Base-by-base conservation (phyloP, 148 eudicot genomes). In the Persicaria maculosa region DNA sequence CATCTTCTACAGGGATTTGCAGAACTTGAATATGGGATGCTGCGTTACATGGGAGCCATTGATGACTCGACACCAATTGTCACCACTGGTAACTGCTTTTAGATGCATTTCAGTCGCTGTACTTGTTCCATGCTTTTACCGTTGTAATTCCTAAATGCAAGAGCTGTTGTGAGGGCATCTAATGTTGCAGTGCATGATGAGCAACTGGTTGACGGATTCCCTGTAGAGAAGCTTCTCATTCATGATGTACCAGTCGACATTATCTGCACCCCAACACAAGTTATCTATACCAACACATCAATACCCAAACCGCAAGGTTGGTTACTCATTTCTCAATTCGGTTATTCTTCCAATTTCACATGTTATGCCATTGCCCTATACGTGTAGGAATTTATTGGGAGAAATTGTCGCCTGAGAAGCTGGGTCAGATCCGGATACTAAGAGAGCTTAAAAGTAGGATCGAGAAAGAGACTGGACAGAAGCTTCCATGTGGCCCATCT, bases 21-120 rank as follows among this genome's bases (percentile, higher is more conserved):
- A 31, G 98, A 93, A 81, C 90, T 93, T 77, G 98, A 93, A 88
- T 93, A 91, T 77, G 98, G 97, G 22, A 93, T 93, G 98, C 80
- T 93, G 76, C 88, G 97, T 25, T 91, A 91, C 87, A 93, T 91
- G 97, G 91, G 91, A 47, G 93, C 97, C 71, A 93, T 93, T 67
- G 97, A 93, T 81, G 97, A 91, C 79, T 81, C 88, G 47, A 93
- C 97, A 25, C 93, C 90, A 80, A 80, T 93, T 75, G 86, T 93
- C 62, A 93, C 98, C 53, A 89, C 98, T 52, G 93, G 98, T 91
- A 81, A 71, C 20, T 7, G 19, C 65, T 71, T 10, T 14, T 72
- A 9, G 43, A 20, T 72, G 0, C 3, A 15, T 4, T 4, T 10
- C 4, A 20, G 11, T 19, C 11, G 19, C 20, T 12, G 31, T 20